Base-by-base conservation (phyloP, 2,329 filamentous ascomycete genomes). In the Aureobasidium sp. region DNA sequence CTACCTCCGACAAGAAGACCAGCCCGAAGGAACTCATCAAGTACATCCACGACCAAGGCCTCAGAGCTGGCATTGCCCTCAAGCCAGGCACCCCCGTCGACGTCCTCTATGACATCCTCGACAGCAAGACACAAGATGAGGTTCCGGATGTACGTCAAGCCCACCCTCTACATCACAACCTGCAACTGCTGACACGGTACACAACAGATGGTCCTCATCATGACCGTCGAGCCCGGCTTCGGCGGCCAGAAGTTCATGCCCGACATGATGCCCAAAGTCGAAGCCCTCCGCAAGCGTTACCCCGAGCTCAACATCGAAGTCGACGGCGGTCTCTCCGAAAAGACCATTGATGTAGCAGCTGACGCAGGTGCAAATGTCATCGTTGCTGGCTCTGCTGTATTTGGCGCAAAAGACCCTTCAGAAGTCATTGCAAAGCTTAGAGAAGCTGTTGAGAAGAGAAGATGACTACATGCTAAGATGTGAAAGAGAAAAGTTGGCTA, bases 171-270 rank as follows among this genome's bases (percentile, higher is more conserved):
- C 17, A 15, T 3, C n/a, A 5, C 20, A 27, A 20, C 20, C 5
- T 8, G 3, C 34, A 17, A 8, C 12, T 17, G 20, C 47, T 51
- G 27, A 59, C 50, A 52, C 41, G 44, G 29, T 32, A 15, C 46
- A 7, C 46, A 17, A 12, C 66, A 97, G 93, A 99, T 99, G 94
- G 92, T 96, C 41, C 86, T 99, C 20, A 84, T 99, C 64, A 99
- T 99, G 94, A 99, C 94, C 1, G 94, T 99, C 47, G 85, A 99
- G 77, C 94, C 94, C 48, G 94, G 94, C 50, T 99, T 99, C 72
- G 94, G 94, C 66, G 94, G 94, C 7, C 94, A 99, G 74, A 97
- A 96, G 73, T 99, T 99, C 81, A 97, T 97, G 92, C 87, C 91
- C 13, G 90, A 90, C 7, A 91, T 96, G 78, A 84, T 99, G 68